phyloP scores from a whole-genome alignment of 2,329 filamentous ascomycete genomes.

The Cytospora chrysosperma region DNA sequence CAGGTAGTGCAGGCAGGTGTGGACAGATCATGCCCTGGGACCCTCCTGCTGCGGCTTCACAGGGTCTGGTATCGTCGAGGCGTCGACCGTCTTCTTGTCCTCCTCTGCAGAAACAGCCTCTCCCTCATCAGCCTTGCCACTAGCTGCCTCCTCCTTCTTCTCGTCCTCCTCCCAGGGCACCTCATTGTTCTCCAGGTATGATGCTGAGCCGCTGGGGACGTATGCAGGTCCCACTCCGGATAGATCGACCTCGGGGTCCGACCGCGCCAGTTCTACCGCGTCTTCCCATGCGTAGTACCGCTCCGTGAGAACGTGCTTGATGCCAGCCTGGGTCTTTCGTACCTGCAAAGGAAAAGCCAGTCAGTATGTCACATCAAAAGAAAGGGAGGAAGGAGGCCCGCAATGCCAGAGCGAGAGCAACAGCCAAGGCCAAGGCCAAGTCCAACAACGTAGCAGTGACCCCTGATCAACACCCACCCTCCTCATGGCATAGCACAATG shows the following conservation, averaged over 20 bases:
- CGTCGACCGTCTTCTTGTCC: conserved; percentile 22
- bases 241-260: conserved; percentile 67
- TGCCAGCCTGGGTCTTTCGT: conserved; percentile 71
- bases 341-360: conserved; percentile 52
- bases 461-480: neutral
- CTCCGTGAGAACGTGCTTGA: conserved; percentile 84
- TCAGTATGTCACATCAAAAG: conserved; percentile 8
- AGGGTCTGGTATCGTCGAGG: conserved; percentile 18
- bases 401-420: neutral
- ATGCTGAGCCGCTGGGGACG: conserved; percentile 36
- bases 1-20: conserved; percentile 10
- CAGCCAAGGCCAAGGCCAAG: neutral
- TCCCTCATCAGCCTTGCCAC: neutral
- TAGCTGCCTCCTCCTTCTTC: conserved; percentile 27
- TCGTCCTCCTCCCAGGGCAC: conserved; percentile 39
- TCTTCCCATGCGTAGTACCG: conserved; percentile 86
- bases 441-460: neutral
- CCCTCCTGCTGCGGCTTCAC: conserved; percentile 20
- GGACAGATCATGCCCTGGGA: conserved; percentile 15
- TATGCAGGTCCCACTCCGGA: conserved; percentile 50
- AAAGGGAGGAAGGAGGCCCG: neutral
- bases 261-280: conserved; percentile 63
- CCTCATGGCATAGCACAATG: neutral
- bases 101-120: conserved; percentile 12
- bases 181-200: conserved; percentile 33